Percentiles rank a stretch among this genome's conserved stretches.
phyloP scores from a whole-genome alignment of 192 early-diverging fungal genomes.

The Podila epicladia region DNA sequence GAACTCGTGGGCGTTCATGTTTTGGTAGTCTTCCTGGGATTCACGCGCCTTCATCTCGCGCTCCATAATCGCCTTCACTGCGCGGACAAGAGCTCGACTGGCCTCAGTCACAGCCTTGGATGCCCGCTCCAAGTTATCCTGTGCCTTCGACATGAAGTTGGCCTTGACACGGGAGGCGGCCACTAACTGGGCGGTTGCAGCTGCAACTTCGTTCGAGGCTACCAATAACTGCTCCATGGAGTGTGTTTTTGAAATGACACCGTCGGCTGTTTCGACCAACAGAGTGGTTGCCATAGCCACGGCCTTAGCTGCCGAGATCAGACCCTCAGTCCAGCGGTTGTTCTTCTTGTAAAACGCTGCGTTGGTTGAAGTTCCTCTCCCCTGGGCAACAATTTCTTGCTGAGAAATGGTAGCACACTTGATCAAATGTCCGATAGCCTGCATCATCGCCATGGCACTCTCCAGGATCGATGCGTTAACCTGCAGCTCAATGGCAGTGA shows the following conservation, averaged over 20 bases:
- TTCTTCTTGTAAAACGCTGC: conserved; percentile 99
- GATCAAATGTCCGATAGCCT: conserved; percentile 94
- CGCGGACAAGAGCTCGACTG: conserved; percentile 90
- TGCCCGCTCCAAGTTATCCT: conserved; percentile 93
- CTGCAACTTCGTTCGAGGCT: conserved; percentile 95
- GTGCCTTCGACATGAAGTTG: conserved; percentile 89
- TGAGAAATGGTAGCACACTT: conserved; percentile 94
- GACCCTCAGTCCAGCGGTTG: conserved; percentile 99
- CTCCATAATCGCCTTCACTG: conserved; percentile 86
- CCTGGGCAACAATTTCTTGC: conserved; percentile 97
- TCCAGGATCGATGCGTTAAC: conserved; percentile 93
- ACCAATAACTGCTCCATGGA: conserved; percentile 96
- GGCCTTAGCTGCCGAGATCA: conserved; percentile 95
- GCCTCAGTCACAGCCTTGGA: conserved; percentile 95
- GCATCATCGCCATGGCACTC: conserved; percentile 92
- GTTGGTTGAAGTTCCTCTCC: conserved; percentile 81
- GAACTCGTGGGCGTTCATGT: conserved; percentile 90
- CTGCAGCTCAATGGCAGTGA: conserved; percentile 81
- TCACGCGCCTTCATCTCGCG: conserved; percentile 76
- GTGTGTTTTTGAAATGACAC: conserved; percentile 90
- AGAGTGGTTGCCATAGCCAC: conserved; percentile 93
- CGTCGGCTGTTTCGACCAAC: conserved; percentile 96
- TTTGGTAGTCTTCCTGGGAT: conserved; percentile 67
- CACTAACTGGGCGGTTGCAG: conserved; percentile 96
- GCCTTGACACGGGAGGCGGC: conserved; percentile 97